Conservation (phyloP, 139 green algal species). For the Klebsormidium nitens region DNA sequence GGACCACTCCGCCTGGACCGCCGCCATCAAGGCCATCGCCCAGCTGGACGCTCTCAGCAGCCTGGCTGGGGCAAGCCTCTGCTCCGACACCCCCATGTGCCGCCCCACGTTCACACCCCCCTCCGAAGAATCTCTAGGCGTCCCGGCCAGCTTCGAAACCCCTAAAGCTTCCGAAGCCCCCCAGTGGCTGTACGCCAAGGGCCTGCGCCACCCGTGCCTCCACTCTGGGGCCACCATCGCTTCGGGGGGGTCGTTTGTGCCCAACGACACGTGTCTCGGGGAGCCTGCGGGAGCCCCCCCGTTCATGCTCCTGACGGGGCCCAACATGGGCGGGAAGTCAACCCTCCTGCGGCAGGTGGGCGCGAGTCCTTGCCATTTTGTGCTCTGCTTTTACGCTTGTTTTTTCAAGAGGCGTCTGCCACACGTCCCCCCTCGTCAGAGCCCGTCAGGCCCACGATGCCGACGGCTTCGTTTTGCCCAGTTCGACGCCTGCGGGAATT, state of each 20-base stretch:
- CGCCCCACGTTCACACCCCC: conserved; percentile 10
- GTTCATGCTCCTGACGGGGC: conserved; percentile 60
- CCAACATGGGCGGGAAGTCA: conserved; percentile 98
- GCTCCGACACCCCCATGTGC: conserved; percentile 29
- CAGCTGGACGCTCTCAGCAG: conserved; percentile 77
- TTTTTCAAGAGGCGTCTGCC: no score
- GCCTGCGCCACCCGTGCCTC: conserved; percentile 65
- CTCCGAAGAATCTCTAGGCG: no score
- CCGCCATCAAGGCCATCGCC: no score
- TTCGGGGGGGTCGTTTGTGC: conserved; percentile 70
- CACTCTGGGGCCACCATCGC: conserved; percentile 33
- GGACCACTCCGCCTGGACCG: no score
- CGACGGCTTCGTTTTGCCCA: no score
- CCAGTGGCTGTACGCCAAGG: conserved; percentile 24
- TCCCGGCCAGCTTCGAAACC: no score
- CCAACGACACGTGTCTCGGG: conserved; percentile 86
- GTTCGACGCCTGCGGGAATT: no score
- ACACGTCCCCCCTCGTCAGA: no score
- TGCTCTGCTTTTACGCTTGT: no score
- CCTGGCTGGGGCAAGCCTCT: conserved; percentile 20
- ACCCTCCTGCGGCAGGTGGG: conserved; percentile 81
- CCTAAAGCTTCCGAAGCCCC: not conserved
- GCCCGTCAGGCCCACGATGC: no score
- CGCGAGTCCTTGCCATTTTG: no score
- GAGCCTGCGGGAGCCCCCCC: conserved; percentile 11